Evolutionary conservation across 352 stramenopile genomes (phyloP).

Genomic region (Saprolegnia parasitica): DNA sequence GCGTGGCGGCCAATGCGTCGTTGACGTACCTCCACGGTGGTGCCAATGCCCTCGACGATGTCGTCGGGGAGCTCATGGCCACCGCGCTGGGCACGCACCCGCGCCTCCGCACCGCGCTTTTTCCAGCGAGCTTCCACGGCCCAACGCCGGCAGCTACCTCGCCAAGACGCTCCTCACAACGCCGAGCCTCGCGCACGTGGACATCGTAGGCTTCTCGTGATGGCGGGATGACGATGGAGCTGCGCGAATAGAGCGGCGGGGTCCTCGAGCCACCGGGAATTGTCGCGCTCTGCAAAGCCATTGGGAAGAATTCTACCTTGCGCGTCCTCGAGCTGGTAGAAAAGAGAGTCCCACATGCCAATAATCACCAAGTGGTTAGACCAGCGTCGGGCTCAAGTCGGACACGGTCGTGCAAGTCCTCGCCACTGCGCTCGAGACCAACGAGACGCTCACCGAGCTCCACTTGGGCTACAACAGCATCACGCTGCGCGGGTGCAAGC

Average conservation of each 20-base stretch:
- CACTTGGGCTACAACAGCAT: constrained; percentile 77
- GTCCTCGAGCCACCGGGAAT: constrained; percentile 51
- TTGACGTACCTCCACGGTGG: constrained; percentile 50
- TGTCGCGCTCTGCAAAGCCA: constrained; percentile 51
- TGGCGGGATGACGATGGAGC: neutral
- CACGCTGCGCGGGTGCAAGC: constrained; percentile 66
- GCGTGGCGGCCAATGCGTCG: constrained; percentile 43
- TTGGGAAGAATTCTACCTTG: constrained; percentile 48
- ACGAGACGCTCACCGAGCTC: constrained; percentile 42
- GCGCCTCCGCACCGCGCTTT: constrained; percentile 44
- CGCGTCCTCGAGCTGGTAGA: constrained; percentile 56
- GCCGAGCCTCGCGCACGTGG: constrained; percentile 40
- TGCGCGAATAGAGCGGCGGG: constrained; percentile 50
- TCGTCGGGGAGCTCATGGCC: constrained; percentile 36
- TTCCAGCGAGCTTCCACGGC: constrained; percentile 53
- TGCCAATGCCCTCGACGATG: constrained; percentile 54
- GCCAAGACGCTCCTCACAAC: constrained; percentile 35
- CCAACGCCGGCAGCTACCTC: constrained; percentile 34
- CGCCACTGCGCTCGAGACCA: constrained; percentile 42
- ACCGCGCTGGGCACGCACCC: constrained; percentile 36
- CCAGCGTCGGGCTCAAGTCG: constrained; percentile 57
- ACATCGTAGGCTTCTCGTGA: constrained; percentile 39
- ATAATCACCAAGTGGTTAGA: constrained; percentile 36
- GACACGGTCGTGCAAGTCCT: constrained; percentile 51
- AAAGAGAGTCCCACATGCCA: no score